Conservation (phyloP, 352 stramenopile genomes). For the Phytophthora multivora region DNA sequence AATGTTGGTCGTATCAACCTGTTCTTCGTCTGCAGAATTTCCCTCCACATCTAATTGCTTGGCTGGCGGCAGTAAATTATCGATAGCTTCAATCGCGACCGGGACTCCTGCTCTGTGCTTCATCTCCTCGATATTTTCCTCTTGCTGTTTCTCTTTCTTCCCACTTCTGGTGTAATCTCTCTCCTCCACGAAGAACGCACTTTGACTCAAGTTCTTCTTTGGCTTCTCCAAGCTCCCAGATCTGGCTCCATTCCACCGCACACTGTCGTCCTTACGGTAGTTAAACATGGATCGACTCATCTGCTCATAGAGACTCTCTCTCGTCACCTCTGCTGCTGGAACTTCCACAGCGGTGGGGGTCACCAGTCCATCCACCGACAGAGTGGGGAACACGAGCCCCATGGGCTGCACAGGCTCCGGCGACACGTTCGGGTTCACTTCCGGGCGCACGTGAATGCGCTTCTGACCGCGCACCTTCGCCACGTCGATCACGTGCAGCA, state of each 20-base stretch:
- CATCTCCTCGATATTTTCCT: slow-evolving; percentile 1
- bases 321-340: slow-evolving; percentile 27
- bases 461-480: slow-evolving; percentile 52
- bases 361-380: slow-evolving; percentile 55
- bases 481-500: slow-evolving; percentile 80
- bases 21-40: slow-evolving; percentile 2
- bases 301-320: slow-evolving; percentile 40
- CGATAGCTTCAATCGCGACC: slow-evolving; percentile 23
- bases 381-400: slow-evolving; percentile 73
- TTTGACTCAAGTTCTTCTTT: slow-evolving; percentile 45
- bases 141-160: slow-evolving; percentile 5
- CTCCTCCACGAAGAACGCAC: slow-evolving; percentile 52
- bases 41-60: slow-evolving; percentile 40
- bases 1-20: slow-evolving; percentile 39
- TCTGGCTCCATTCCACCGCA: slow-evolving; percentile 14
- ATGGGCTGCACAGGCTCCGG: slow-evolving; percentile 71
- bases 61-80: slow-evolving; percentile 11
- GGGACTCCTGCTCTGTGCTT: slow-evolving; percentile 14
- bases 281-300: slow-evolving; percentile 74
- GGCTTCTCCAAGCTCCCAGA: slow-evolving; percentile 17
- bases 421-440: slow-evolving; percentile 86
- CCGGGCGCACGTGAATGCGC: slow-evolving; percentile 72
- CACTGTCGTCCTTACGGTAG: slow-evolving; percentile 47
- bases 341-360: slow-evolving; percentile 46
- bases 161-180: slow-evolving; percentile 49